These are phyloP conservation scores for Aspergillus sp. DNA, from an alignment of 2,329 filamentous ascomycete genomes.

Conservation along the genomic window DNA sequence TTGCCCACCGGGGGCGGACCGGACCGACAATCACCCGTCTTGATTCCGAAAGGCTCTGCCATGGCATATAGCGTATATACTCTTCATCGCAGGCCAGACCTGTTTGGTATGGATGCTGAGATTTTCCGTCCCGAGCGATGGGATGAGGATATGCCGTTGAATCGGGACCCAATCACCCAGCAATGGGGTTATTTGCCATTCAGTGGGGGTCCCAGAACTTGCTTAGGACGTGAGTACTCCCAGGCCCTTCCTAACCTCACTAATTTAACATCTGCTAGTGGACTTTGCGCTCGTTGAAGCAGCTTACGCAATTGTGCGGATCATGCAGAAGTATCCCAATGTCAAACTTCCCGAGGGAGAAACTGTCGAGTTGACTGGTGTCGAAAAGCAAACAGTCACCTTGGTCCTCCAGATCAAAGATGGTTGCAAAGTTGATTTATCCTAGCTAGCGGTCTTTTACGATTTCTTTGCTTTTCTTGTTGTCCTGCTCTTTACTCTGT, in stretches of 20 bases:
- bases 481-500: too few relatives aligned
- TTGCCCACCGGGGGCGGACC: background rate
- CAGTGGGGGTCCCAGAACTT: background rate
- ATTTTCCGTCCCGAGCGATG: background rate
- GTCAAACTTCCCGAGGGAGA: background rate
- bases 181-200: background rate
- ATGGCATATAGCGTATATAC: background rate
- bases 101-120: background rate
- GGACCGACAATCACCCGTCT: background rate
- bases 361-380: background rate
- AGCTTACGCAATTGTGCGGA: background rate
- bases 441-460: background rate
- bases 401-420: background rate
- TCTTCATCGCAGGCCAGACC: background rate
- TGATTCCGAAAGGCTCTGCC: background rate
- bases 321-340: background rate
- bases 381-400: background rate
- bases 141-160: background rate
- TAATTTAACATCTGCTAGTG: background rate
- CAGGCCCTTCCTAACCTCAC: too few relatives aligned
- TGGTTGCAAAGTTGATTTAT: background rate
- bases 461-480: too few relatives aligned
- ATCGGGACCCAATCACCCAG: background rate
- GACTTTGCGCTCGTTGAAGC: background rate
- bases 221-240: background rate